Evolutionary conservation across 352 stramenopile species (phyloP), one percentile per base, ranked within the genome.

Genomic region (Globisporangium irregulare): DNA sequence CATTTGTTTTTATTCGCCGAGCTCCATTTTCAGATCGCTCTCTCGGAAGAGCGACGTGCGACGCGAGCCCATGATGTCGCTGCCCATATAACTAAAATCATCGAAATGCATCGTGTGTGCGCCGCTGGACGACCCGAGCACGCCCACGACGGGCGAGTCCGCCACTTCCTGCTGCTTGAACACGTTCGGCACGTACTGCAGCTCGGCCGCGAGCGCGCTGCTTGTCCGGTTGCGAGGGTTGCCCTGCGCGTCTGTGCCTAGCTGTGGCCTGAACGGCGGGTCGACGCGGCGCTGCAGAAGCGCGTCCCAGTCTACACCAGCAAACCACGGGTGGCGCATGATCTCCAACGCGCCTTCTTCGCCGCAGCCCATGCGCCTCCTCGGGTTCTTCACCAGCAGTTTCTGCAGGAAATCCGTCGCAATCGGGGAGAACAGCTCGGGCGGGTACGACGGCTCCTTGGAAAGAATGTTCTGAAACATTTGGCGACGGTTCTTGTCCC

Each of bases 381-480:
- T 68, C 18, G 87, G 87, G 65, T 93, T 90, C 73, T 92, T 93
- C 7, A 93, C 78, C 36, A 95, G 70, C 61, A 95, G 67, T 0
- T 77, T 73, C 66, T 86, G 74, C 25, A 93, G 59, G 59, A 93
- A 92, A 72, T 94, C 84, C 0, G 64, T 90, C 18, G 85, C 84
- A 18, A 70, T 75, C 22, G 80, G 75, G 66, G 86, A 92, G 51
- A 95, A 93, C n/a, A 78, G 71, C 55, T 86, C 81, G 6, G 72
- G 48, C 50, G 77, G 70, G 70, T 89, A 95, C 66, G 75, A 72
- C 0, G 82, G 80, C 41, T 94, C 86, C 56, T 90, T 88, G 15
- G 79, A 80, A 34, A 94, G 60, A 58, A 95, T 95, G 57, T 93
- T 93, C 62, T 95, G 84, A 67, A 95, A 95, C 86, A 96, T 94